Percentiles rank a stretch among this genome's conserved stretches.
Conservation (phyloP, 2,329 filamentous ascomycete genomes). For the Fusarium beomiforme region DNA sequence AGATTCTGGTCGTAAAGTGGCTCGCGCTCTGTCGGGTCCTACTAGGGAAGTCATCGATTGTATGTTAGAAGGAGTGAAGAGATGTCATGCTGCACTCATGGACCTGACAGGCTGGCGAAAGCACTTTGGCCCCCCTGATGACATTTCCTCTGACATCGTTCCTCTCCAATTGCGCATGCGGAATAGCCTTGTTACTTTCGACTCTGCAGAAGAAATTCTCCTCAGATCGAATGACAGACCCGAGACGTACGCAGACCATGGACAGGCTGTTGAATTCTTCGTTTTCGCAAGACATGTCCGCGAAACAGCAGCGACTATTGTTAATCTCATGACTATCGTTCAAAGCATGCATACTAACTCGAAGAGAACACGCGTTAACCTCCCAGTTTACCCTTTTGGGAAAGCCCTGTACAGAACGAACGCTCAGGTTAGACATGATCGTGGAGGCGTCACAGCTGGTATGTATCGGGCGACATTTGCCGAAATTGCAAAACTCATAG, state of each 20-base stretch:
- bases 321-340: constrained; percentile 58
- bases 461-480: constrained; percentile 57
- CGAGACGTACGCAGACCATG: constrained; percentile 57
- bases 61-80: constrained; percentile 56
- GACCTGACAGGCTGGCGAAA: constrained; percentile 61
- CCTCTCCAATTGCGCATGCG: constrained; percentile 53
- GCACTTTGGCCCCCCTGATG: constrained; percentile 56
- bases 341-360: constrained; percentile 57
- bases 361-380: constrained; percentile 54
- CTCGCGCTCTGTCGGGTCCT: constrained; percentile 53
- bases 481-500: constrained; percentile 55
- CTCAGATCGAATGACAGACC: constrained; percentile 57
- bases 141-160: constrained; percentile 55
- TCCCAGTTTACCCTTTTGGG: constrained; percentile 63
- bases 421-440: constrained; percentile 66
- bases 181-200: constrained; percentile 57
- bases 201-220: constrained; percentile 57
- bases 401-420: constrained; percentile 66
- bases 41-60: constrained; percentile 57
- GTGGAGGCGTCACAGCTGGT: constrained; percentile 66
- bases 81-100: constrained; percentile 65
- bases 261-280: constrained; percentile 63
- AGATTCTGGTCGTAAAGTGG: constrained; percentile 38
- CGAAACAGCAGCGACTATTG: constrained; percentile 60
- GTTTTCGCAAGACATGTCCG: constrained; percentile 65